Evolutionary conservation across 352 stramenopile genomes (phyloP).

Genomic region (Pythium myriotylum): DNA sequence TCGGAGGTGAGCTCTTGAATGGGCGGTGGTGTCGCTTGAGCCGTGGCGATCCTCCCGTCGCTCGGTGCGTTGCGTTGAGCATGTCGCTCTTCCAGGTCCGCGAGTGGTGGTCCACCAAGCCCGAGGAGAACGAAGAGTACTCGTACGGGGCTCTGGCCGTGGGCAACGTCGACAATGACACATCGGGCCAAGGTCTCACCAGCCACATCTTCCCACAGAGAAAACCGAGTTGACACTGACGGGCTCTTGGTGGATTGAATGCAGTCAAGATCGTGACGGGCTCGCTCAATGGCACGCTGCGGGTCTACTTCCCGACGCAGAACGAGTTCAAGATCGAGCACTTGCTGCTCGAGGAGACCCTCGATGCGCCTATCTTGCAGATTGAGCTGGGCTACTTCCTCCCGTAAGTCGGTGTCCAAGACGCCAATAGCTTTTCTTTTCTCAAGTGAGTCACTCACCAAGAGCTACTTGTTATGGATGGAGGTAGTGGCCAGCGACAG

Average conservation of each 20-base stretch:
- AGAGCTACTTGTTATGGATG: too few relatives aligned
- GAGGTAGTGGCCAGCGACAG: conserved; percentile 49
- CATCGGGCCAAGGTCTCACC: conserved; percentile 43
- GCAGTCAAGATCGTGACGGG: conserved; percentile 90
- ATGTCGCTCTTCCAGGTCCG: conserved; percentile 92
- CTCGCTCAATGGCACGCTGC: conserved; percentile 83
- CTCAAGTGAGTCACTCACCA: too few relatives aligned
- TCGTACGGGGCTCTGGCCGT: conserved; percentile 71
- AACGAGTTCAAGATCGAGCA: conserved; percentile 89
- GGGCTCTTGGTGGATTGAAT: background rate
- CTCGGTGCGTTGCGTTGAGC: background rate
- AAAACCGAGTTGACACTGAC: background rate
- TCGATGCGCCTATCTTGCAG: conserved; percentile 87
- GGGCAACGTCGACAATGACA: conserved; percentile 89
- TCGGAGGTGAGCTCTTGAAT: conserved; percentile 6
- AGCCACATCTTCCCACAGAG: background rate
- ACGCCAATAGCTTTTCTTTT: too few relatives aligned
- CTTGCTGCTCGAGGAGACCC: conserved; percentile 85
- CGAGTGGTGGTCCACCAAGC: conserved; percentile 87
- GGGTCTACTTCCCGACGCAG: conserved; percentile 81
- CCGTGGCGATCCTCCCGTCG: background rate
- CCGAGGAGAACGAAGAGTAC: conserved; percentile 80
- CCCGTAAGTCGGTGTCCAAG: conserved; percentile 72
- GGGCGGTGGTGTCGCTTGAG: conserved; percentile 1
- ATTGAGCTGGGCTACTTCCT: conserved; percentile 85